phyloP scores from a whole-genome alignment of 129 eudicot species.

The Helichrysum umbraculigerum region DNA sequence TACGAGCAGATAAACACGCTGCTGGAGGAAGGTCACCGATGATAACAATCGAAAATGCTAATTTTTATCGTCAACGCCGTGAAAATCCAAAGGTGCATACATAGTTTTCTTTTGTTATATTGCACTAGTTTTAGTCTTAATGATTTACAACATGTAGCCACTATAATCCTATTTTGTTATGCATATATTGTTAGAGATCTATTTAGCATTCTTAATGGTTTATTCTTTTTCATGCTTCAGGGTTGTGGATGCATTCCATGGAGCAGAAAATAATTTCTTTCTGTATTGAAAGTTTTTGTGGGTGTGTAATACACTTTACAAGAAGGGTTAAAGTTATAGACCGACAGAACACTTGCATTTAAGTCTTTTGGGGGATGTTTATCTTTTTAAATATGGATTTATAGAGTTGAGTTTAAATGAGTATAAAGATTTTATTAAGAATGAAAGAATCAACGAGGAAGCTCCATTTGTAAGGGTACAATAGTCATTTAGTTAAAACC shows the following conservation, averaged over 20 bases:
- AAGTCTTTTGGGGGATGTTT: too few relatives aligned
- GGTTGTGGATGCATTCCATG: constrained; percentile 67
- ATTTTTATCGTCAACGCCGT: constrained; percentile 42
- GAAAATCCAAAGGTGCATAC: constrained; percentile 55
- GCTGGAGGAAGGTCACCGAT: constrained; percentile 61
- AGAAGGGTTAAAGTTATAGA: too few relatives aligned
- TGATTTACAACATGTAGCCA: neutral
- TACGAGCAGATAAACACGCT: constrained; percentile 54
- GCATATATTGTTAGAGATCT: too few relatives aligned
- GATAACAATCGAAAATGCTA: constrained; percentile 37
- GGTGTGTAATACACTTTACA: neutral
- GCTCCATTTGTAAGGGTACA: too few relatives aligned
- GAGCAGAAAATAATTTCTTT: constrained; percentile 48
- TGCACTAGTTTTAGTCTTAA: neutral
- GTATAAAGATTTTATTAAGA: too few relatives aligned
- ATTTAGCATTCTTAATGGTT: too few relatives aligned
- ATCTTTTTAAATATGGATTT: too few relatives aligned
- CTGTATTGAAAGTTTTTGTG: constrained; percentile 12
- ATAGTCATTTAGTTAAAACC: too few relatives aligned
- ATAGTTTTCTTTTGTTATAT: neutral
- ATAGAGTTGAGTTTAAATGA: too few relatives aligned
- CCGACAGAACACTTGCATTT: too few relatives aligned
- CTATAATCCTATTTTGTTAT: neutral
- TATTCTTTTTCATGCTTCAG: constrained; percentile 33
- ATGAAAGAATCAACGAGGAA: too few relatives aligned